Conservation (phyloP, 202 grass and related monocot genomes). For the Zizania palustris region DNA sequence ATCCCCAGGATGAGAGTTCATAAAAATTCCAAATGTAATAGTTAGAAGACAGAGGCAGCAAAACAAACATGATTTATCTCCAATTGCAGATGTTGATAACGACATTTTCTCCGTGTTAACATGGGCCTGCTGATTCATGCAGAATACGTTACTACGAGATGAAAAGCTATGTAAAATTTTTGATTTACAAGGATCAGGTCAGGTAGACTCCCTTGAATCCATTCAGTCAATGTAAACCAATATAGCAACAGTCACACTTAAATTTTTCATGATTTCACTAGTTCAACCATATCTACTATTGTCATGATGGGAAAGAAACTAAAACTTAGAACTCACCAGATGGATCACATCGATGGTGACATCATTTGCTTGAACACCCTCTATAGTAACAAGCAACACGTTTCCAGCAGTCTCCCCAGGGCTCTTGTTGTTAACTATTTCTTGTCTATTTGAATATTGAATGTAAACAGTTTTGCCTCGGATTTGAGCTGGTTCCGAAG, state of each 20-base stretch:
- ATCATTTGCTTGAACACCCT: slow-evolving; percentile 81
- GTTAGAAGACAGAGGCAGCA: slow-evolving; percentile 75
- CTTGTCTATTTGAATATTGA: slow-evolving; percentile 88
- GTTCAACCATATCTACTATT: slow-evolving; percentile 32
- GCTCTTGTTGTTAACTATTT: slow-evolving; percentile 79
- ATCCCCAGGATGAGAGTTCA: slow-evolving; percentile 56
- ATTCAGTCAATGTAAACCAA: slow-evolving; percentile 40
- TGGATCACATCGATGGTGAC: slow-evolving; percentile 89
- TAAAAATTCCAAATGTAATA: slow-evolving; percentile 64
- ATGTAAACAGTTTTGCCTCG: slow-evolving; percentile 86
- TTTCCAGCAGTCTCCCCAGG: slow-evolving; percentile 75
- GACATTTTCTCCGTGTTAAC: slow-evolving; percentile 88
- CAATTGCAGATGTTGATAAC: slow-evolving; percentile 89
- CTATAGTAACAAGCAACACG: slow-evolving; percentile 84
- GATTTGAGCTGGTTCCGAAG: slow-evolving; percentile 81
- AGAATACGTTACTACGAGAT: slow-evolving; percentile 84
- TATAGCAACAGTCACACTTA: slow-evolving; percentile 39
- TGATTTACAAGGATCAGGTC: slow-evolving; percentile 62
- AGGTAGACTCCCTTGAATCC: slow-evolving; percentile 65
- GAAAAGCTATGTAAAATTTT: slow-evolving; percentile 60
- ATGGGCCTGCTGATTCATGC: slow-evolving; percentile 92
- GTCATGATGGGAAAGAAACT: not conserved
- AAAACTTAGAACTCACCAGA: slow-evolving; percentile 61
- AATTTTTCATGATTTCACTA: slow-evolving; percentile 29
- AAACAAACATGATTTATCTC: slow-evolving; percentile 97